Percentiles rank a stretch among this genome's conserved stretches.
These are phyloP conservation scores for Trichoderma cornu-damae DNA, from an alignment of 2,329 filamentous ascomycete species.

Conservation along the genomic window DNA sequence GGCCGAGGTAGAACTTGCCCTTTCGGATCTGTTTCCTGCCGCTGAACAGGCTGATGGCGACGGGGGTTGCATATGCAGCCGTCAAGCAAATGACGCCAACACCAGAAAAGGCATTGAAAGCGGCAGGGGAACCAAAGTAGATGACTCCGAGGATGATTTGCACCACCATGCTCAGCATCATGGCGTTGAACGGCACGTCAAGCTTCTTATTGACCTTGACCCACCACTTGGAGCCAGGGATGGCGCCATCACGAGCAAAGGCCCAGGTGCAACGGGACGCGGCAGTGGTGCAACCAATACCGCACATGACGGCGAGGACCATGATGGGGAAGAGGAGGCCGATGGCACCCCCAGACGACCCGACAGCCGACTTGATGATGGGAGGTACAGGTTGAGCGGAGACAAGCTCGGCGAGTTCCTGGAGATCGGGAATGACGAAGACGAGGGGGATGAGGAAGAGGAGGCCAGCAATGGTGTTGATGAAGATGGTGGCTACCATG, in stretches of 20 bases:
- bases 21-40: constrained; percentile 54
- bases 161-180: constrained; percentile 65
- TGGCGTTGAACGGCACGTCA: constrained; percentile 63
- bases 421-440: constrained; percentile 63
- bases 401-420: constrained; percentile 46
- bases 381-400: constrained; percentile 59
- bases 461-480: constrained; percentile 63
- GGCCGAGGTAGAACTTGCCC: constrained; percentile 57
- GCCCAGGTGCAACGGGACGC: constrained; percentile 64
- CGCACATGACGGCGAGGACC: constrained; percentile 61
- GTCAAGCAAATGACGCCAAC: constrained; percentile 67
- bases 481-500: constrained; percentile 61
- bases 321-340: constrained; percentile 60
- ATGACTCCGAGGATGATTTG: constrained; percentile 60
- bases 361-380: constrained; percentile 60
- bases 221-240: constrained; percentile 59
- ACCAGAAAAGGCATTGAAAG: constrained; percentile 69
- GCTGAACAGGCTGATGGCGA: constrained; percentile 57
- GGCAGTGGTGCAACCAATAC: constrained; percentile 64
- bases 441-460: constrained; percentile 64
- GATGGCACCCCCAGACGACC: constrained; percentile 56
- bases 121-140: constrained; percentile 63
- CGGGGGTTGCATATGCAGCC: constrained; percentile 61
- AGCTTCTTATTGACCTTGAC: constrained; percentile 56
- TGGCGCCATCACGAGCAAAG: constrained; percentile 64